phyloP scores from a whole-genome alignment of 2,329 filamentous ascomycete genomes.

The Calonectria ilicicola region DNA sequence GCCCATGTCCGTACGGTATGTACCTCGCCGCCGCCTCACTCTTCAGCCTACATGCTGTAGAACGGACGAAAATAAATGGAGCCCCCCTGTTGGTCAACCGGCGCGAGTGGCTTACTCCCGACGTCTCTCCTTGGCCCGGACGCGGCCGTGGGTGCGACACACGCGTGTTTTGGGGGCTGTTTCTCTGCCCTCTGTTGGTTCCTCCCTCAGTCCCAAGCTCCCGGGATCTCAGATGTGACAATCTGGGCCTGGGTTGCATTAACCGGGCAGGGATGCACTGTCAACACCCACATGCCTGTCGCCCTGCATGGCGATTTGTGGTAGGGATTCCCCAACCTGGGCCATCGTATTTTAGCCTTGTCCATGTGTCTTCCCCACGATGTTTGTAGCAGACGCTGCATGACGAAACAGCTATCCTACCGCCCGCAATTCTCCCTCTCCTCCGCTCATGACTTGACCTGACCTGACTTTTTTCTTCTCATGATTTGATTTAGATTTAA shows the following conservation, averaged over 20 bases:
- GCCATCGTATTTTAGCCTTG: slow-evolving; percentile 34
- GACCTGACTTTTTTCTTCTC: background rate
- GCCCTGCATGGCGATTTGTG: slow-evolving; percentile 19
- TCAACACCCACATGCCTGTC: slow-evolving; percentile 29
- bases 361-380: slow-evolving; percentile 17
- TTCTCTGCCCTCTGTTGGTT: slow-evolving; percentile 17
- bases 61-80: slow-evolving; percentile 42
- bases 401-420: slow-evolving; percentile 10
- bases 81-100: slow-evolving; percentile 33
- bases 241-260: slow-evolving; percentile 36
- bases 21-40: slow-evolving; percentile 22
- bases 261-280: slow-evolving; percentile 35
- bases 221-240: slow-evolving; percentile 42
- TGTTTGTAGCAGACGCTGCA: background rate
- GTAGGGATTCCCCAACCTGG: slow-evolving; percentile 20
- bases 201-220: slow-evolving; percentile 37
- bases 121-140: slow-evolving; percentile 28
- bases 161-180: background rate
- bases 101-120: slow-evolving; percentile 39
- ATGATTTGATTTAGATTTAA: background rate
- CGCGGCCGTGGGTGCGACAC: slow-evolving; percentile 18
- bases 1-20: too few relatives aligned
- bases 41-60: slow-evolving; percentile 24
- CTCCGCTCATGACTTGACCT: background rate
- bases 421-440: background rate